Evolutionary conservation across 2,329 filamentous ascomycete genomes (phyloP), one percentile per base, ranked within the genome.

Genomic region (Ophiostoma angusticollis): DNA sequence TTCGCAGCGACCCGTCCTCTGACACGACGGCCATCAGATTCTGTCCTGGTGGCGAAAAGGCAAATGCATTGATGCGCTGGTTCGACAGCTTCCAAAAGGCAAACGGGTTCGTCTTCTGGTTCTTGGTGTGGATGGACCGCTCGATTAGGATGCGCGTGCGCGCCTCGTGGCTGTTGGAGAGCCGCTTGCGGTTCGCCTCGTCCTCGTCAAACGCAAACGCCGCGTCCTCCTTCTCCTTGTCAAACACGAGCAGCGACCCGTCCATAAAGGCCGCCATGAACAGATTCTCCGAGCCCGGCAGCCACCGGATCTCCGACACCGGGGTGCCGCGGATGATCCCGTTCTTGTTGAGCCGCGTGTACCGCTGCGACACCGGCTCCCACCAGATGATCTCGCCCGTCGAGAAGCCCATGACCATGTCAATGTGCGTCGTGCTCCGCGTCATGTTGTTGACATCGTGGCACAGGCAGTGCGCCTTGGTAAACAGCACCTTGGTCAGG

Each of bases 371-470:
- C 52, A 95, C 84, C 9, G 91, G 87, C 59, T 98, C 91, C 67
- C 91, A 96, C 91, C 91, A 98, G 45, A 98, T 89, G 34, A 98
- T 86, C 58, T 98, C 91, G 28, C 87, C 86, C 0, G 87, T 93
- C 6, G 89, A 95, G 53, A 94, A 96, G 1, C 91, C 91, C 77
- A 98, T 83, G 41, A 94, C 78, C 16, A 98, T 68, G 55, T 98
- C 91, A 30, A 98, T 70, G 54, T 96, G 89, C 5, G 71, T 76
- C 4, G 72, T 56, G 36, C 75, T 79, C 59, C 89, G 94, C 9
- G 87, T 95, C 39, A 83, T 55, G 31, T 74, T 64, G 54, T 98
- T 96, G 30, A 94, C 76, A 58, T 96, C 89, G 55, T 98, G 91
- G 50, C 87, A 95, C 31, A 96, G 65, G 53, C 87, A 89, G 57